Evolutionary conservation across 768 basidiomycete genomes (phyloP).

Genomic region (Boletus rubescentipes): DNA sequence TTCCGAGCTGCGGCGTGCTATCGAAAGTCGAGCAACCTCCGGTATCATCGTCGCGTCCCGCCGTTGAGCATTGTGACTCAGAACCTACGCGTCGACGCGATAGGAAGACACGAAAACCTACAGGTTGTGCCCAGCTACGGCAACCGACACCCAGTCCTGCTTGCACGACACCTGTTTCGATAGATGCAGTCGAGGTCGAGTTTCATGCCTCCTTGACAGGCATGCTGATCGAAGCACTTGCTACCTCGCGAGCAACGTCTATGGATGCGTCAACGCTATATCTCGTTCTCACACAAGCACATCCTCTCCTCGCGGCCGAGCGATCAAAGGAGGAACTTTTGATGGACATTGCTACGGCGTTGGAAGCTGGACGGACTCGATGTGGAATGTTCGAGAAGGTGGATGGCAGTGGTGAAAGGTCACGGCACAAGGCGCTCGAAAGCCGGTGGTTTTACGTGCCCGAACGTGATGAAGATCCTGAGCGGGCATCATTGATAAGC

Average conservation of each 20-base stretch:
- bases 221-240: slow-evolving; percentile 69
- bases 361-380: slow-evolving; percentile 44
- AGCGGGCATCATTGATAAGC: slow-evolving; percentile 63
- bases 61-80: background rate
- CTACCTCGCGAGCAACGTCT: slow-evolving; percentile 69
- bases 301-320: slow-evolving; percentile 48
- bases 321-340: slow-evolving; percentile 45
- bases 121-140: background rate
- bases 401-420: slow-evolving; percentile 57
- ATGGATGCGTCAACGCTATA: slow-evolving; percentile 55
- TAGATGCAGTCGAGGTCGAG: slow-evolving; percentile 19
- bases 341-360: slow-evolving; percentile 46
- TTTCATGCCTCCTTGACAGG: slow-evolving; percentile 52
- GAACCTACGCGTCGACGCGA: slow-evolving; percentile 1
- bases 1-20: background rate
- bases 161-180: background rate
- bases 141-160: background rate
- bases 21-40: slow-evolving; percentile 1
- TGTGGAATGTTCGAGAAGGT: slow-evolving; percentile 73
- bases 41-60: slow-evolving; percentile 10
- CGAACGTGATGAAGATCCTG: slow-evolving; percentile 66
- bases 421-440: slow-evolving; percentile 48
- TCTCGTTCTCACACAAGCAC: slow-evolving; percentile 49
- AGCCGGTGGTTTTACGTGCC: slow-evolving; percentile 74
- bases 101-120: slow-evolving; percentile 2